A percentile compares a stretch with the other conserved stretches of the same genome.
phyloP scores from a whole-genome alignment of 352 stramenopile species.

The Globisporangium polare region DNA sequence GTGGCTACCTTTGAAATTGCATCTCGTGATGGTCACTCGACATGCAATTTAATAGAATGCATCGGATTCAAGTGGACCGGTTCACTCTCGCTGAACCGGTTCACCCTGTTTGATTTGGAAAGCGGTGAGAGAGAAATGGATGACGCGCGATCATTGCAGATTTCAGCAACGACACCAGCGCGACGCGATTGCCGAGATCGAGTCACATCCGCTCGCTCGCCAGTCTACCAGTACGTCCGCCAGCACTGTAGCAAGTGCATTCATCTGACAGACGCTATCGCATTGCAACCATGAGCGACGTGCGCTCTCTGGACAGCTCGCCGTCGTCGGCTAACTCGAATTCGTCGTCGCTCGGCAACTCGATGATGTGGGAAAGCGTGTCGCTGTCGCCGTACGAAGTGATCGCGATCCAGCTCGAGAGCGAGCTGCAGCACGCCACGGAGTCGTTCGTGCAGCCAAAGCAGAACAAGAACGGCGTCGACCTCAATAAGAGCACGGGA shows the following conservation, averaged over 20 bases:
- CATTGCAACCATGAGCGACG: constrained; percentile 26
- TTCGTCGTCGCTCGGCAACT: constrained; percentile 44
- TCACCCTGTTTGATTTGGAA: too few relatives aligned
- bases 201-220: neutral
- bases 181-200: neutral
- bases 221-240: neutral
- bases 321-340: constrained; percentile 30
- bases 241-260: neutral
- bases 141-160: constrained; percentile 3
- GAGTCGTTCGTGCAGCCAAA: constrained; percentile 29
- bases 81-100: too few relatives aligned
- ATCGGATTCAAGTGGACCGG: too few relatives aligned
- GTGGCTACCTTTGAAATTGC: too few relatives aligned
- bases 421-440: constrained; percentile 56
- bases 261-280: neutral
- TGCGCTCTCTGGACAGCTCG: constrained; percentile 40
- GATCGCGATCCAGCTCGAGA: constrained; percentile 66
- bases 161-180: neutral
- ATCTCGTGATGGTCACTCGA: too few relatives aligned
- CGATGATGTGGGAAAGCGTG: constrained; percentile 77
- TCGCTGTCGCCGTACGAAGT: constrained; percentile 66
- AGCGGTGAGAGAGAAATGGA: constrained; percentile 5
- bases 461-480: constrained; percentile 80
- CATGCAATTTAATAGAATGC: too few relatives aligned
- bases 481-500: constrained; percentile 45